Evolutionary conservation across 768 basidiomycete species (phyloP), one percentile per base, ranked within the genome.

Genomic region (Panaeolus cyanescens): DNA sequence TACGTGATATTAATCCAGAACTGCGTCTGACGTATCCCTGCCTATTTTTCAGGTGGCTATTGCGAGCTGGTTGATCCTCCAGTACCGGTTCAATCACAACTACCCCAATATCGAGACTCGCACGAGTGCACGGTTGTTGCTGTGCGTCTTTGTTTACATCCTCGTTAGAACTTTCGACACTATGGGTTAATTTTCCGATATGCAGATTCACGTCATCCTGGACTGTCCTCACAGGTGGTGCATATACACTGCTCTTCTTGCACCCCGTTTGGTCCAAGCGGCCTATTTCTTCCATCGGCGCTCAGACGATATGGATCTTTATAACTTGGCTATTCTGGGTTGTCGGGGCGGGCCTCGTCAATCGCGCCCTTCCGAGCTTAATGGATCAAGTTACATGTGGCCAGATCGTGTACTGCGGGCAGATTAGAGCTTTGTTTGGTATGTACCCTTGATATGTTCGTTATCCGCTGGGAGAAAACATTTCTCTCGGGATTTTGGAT

Each of bases 261-360:
- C 86, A 89, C 66, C 86, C 86, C 0, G 71, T 73, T 15, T 86
- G 83, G 80, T 83, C 85, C 19, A 80, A 73, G 60, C 79, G 81
- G 59, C 78, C 83, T 3, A 62, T 86, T 15, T 77, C 82, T 9
- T 88, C 87, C 12, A 72, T 88, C 36, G 86, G 86, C 7, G 77
- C 85, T 0, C 88, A 89, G 65, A 79, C 77, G 12, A 72, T 87
- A 40, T 89, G 88, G 88, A 71, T 83, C 4, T 71, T 86, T 30
- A 60, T 81, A 1, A 87, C 87, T 13, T 87, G 84, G 85, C 65
- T 83, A 17, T 74, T 87, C 50, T 89, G 87, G 88, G 76, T 87
- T 19, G 74, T 85, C 13, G 84, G 85, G 40, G 78, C 85, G 3
- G 82, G 80, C 0, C 70, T 83, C 22, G 68, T 88, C 50, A 84